Evolutionary conservation across 2,329 filamentous ascomycete species (phyloP), one percentile per base, ranked within the genome.

Genomic region (Ceratocystis albifundus): DNA sequence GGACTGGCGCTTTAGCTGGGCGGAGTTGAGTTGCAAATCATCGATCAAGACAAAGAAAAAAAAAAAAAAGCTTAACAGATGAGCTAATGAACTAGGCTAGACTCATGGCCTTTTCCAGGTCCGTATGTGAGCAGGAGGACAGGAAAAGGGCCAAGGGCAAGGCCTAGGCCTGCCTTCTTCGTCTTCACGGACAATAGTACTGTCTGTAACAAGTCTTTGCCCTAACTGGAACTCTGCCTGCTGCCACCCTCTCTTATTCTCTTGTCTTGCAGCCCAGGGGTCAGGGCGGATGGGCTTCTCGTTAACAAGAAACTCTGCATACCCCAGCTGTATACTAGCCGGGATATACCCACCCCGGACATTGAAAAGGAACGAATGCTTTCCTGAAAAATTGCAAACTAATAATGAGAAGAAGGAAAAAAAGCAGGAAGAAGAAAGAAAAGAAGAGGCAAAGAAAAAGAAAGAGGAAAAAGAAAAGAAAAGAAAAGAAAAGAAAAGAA

Each of bases 291-390:
- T 28, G 22, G 22, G 53, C 53, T 57, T 57, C 22, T 28, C 20
- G 32, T 36, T 36, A 36, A 50, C 25, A 10, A 4, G 53, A 28
- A 57, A 57, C 53, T 57, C 53, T 57, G 25, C 53, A 57, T 22
- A 57, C 53, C 53, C 53, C 25, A 32, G 53, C 22, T 10, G 22
- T 57, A 57, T 57, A 57, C 53, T 30, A 57, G 15, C 53, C 53
- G 53, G 53, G 53, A 57, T 57, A 57, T 57, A 57, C 22, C 53
- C 53, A 57, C 53, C 53, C 53, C 53, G 4, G 46, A 50, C 12
- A 28, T 25, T 57, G 53, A 57, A 57, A 57, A 57, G 32, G 46
- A 22, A 50, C 46, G 46, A 50, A 50, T 50, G n/a, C 46, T 50
- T 50, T 20, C 5, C 46, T 50, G 25, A 50, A 20, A 22, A 50